These are phyloP conservation scores for Aurifilum marmelostoma DNA, from an alignment of 2,329 filamentous ascomycete genomes.

Conservation along the genomic window DNA sequence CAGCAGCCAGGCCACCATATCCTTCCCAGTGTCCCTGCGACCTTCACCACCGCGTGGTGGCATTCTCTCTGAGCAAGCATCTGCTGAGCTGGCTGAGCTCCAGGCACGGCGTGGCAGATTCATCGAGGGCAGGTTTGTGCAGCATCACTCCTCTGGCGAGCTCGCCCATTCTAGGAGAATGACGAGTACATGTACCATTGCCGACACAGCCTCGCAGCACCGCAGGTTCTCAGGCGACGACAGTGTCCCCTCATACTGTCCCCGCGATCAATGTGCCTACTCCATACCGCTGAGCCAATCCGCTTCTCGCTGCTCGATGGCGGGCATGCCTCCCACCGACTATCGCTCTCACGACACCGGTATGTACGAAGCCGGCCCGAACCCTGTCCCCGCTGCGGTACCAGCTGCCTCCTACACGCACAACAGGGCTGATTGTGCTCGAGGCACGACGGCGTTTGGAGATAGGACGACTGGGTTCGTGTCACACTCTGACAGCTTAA, in stretches of 20 bases:
- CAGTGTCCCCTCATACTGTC: not conserved
- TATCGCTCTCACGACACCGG: not conserved
- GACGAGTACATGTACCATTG: not conserved
- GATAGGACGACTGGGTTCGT: not conserved
- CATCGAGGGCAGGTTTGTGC: not conserved
- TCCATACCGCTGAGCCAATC: not conserved
- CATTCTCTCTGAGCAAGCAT: not conserved
- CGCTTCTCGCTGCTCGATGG: not conserved
- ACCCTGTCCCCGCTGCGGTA: not conserved
- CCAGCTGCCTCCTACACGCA: not conserved
- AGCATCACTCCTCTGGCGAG: not conserved
- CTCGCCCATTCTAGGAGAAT: too few relatives aligned
- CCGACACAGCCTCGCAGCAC: not conserved
- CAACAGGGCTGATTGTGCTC: not conserved
- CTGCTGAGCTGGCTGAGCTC: not conserved
- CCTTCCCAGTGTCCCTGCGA: not conserved
- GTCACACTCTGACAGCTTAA: not conserved
- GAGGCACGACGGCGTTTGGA: not conserved
- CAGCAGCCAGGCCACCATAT: not conserved
- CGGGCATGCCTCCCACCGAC: not conserved
- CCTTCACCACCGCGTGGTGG: not conserved
- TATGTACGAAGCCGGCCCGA: not conserved
- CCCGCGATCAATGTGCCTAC: not conserved
- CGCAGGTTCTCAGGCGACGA: not conserved
- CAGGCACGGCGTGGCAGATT: not conserved